phyloP scores from a whole-genome alignment of 1,284 basidiomycete genomes.

The Microbotryum saponariae region DNA sequence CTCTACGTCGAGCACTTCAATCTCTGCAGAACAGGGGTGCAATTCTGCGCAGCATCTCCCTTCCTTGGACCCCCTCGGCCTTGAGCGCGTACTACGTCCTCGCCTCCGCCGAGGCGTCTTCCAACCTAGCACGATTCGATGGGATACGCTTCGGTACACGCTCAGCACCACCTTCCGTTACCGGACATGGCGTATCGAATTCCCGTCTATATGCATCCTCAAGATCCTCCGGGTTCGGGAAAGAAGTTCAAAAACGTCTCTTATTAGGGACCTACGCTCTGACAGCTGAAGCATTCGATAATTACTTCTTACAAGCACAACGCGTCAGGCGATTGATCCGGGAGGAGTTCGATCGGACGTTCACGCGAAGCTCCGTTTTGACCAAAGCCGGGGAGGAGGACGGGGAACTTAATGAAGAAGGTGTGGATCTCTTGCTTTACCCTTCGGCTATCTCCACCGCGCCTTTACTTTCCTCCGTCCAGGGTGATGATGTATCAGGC shows the following conservation, averaged over 20 bases:
- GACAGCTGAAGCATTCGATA: conserved; percentile 87
- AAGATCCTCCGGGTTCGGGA: conserved; percentile 61
- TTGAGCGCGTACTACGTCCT: conserved; percentile 93
- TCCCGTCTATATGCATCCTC: conserved; percentile 35
- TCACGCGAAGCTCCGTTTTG: conserved; percentile 39
- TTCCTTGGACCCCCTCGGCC: conserved; percentile 69
- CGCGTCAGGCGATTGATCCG: conserved; percentile 63
- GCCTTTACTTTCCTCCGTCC: conserved; percentile 47
- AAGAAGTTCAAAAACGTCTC: conserved; percentile 78
- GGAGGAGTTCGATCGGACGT: conserved; percentile 64
- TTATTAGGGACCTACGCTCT: conserved; percentile 88
- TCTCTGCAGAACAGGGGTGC: conserved; percentile 58
- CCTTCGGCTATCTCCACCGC: conserved; percentile 75
- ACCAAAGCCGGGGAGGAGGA: too few relatives aligned
- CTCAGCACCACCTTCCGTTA: not conserved
- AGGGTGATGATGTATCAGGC: not conserved
- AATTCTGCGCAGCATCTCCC: conserved; percentile 60
- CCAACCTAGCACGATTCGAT: conserved; percentile 84
- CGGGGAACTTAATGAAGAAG: conserved; percentile 31
- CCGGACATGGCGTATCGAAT: not conserved
- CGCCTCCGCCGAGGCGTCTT: conserved; percentile 87
- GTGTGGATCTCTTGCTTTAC: conserved; percentile 72
- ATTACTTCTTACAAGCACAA: conserved; percentile 90
- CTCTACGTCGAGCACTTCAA: conserved; percentile 50
- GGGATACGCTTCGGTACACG: conserved; percentile 50